Evolutionary conservation across 2,329 filamentous ascomycete species (phyloP).

Genomic region (Aspergillus glaucus): DNA sequence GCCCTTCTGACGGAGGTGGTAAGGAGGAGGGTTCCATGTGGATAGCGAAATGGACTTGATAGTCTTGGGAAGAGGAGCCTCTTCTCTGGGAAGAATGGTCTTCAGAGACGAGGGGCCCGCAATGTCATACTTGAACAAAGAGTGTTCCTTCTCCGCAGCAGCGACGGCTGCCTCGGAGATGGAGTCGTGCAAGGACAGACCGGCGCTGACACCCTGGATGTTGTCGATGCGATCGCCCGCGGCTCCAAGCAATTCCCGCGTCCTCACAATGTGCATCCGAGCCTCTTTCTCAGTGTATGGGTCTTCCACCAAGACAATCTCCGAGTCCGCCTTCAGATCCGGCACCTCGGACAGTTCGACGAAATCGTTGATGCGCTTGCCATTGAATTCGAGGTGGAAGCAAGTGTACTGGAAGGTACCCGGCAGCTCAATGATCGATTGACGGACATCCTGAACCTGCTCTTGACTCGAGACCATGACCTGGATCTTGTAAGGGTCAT

Average conservation of each 20-base stretch:
- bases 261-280: slow-evolving; percentile 83
- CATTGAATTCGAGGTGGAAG: slow-evolving; percentile 92
- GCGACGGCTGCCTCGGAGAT: slow-evolving; percentile 49
- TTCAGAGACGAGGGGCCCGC: slow-evolving; percentile 60
- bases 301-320: slow-evolving; percentile 79
- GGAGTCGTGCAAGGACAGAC: slow-evolving; percentile 78
- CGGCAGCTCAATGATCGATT: slow-evolving; percentile 90
- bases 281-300: slow-evolving; percentile 98
- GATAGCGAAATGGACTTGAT: slow-evolving; percentile 85
- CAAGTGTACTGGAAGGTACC: slow-evolving; percentile 95
- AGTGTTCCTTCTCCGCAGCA: slow-evolving; percentile 42
- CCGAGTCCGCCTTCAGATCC: slow-evolving; percentile 68
- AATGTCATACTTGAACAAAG: slow-evolving; percentile 71
- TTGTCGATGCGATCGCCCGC: slow-evolving; percentile 82
- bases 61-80: slow-evolving; percentile 73
- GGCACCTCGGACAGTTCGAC: slow-evolving; percentile 84
- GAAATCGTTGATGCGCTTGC: slow-evolving; percentile 89
- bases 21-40: slow-evolving; percentile 92
- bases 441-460: slow-evolving; percentile 93
- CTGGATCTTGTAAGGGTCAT: slow-evolving; percentile 70
- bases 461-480: slow-evolving; percentile 91
- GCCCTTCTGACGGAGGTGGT: slow-evolving; percentile 81
- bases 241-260: slow-evolving; percentile 88
- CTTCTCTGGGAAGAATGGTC: slow-evolving; percentile 62
- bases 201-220: slow-evolving; percentile 77